These are phyloP conservation scores for Pseudogymnoascus sp. DNA, from an alignment of 2,329 filamentous ascomycete species.

Conservation along the genomic window DNA sequence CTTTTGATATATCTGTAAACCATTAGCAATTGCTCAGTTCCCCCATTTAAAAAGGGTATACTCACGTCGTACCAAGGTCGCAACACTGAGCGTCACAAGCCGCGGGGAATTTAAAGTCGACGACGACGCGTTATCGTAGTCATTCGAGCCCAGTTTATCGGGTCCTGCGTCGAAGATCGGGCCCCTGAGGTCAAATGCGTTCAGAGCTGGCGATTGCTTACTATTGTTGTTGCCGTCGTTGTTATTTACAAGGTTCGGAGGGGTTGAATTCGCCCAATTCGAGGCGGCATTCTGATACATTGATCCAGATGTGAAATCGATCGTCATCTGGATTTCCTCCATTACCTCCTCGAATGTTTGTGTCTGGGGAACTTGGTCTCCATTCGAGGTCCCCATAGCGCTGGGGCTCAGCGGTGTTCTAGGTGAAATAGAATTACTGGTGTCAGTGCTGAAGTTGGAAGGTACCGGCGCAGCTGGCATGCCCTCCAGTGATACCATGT, in stretches of 20 bases:
- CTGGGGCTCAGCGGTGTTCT: neutral
- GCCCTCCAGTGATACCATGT: conserved; percentile 26
- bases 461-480: neutral
- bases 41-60: neutral
- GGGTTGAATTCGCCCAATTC: neutral
- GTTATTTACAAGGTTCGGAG: neutral
- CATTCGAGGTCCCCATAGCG: neutral
- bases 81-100: conserved; percentile 20
- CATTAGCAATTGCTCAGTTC: neutral
- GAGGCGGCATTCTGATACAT: neutral
- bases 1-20: conserved; percentile 23
- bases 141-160: neutral
- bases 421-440: neutral
- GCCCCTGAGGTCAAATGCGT: neutral
- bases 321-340: conserved; percentile 3
- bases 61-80: conserved; percentile 27
- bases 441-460: neutral
- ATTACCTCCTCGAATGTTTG: neutral
- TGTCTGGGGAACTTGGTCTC: neutral
- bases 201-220: neutral
- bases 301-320: neutral
- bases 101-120: neutral
- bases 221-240: neutral
- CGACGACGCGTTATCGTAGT: neutral
- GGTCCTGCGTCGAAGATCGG: neutral